Evolutionary conservation across 345 rosid genomes (phyloP).

Genomic region (Moricandia moricandioides): DNA sequence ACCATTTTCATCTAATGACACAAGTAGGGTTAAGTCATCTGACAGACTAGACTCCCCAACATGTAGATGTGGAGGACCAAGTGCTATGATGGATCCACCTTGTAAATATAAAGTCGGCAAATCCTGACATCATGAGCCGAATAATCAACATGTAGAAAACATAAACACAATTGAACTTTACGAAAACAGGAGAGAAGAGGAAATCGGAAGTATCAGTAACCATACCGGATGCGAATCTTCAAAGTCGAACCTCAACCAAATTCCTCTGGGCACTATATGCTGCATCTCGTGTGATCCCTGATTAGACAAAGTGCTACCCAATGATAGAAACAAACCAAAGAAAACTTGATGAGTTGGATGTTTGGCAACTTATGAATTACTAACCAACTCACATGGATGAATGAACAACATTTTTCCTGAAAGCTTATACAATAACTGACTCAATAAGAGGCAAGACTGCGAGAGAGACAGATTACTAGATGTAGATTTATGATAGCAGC

Average conservation of each 20-base stretch:
- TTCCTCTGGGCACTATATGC: conserved; percentile 62
- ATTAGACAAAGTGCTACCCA: conserved; percentile 49
- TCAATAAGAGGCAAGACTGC: not conserved
- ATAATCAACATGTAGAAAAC: not conserved
- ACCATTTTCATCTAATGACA: conserved; percentile 87
- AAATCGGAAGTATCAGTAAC: not conserved
- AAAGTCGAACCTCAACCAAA: conserved; percentile 77
- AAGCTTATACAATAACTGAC: not conserved
- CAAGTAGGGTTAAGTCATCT: conserved; percentile 73
- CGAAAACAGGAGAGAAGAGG: not conserved
- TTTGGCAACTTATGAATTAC: not conserved
- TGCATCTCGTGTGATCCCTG: conserved; percentile 50
- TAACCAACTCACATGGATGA: conserved; percentile 8
- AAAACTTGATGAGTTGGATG: conserved; percentile 11
- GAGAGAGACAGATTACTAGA: not conserved
- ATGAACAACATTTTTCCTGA: not conserved
- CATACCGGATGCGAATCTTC: conserved; percentile 84
- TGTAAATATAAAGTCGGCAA: conserved; percentile 76
- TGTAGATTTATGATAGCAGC: not conserved
- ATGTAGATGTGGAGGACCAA: conserved; percentile 66
- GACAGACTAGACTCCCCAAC: conserved; percentile 57
- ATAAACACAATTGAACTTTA: not conserved
- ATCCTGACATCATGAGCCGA: conserved; percentile 52
- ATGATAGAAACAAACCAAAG: conserved; percentile 11
- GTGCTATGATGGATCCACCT: conserved; percentile 83